Evolutionary conservation across 345 rosid species (phyloP).

Genomic region (Cochlearia excelsa): DNA sequence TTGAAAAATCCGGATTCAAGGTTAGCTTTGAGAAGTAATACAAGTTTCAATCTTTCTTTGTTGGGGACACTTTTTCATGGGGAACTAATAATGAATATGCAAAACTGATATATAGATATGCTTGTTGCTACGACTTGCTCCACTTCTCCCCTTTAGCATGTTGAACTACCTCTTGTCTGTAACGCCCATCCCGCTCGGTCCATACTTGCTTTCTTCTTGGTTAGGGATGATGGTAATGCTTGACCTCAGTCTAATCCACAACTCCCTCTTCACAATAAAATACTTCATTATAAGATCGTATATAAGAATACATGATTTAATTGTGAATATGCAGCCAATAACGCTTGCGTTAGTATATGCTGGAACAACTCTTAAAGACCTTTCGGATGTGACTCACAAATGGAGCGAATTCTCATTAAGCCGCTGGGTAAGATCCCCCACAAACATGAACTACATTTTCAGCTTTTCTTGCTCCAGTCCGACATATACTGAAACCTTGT

Average conservation of each 20-base stretch:
- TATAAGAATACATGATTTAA: slow-evolving; percentile 18
- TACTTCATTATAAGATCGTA: not conserved
- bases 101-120: slow-evolving; percentile 59
- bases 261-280: not conserved
- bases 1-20: slow-evolving; percentile 88
- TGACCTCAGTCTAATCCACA: slow-evolving; percentile 3
- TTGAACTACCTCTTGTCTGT: slow-evolving; percentile 94
- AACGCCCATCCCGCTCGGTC: slow-evolving; percentile 74
- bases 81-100: slow-evolving; percentile 20
- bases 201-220: slow-evolving; percentile 96
- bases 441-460: not conserved
- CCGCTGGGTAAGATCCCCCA: slow-evolving; percentile 68
- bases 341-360: slow-evolving; percentile 82
- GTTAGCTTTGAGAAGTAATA: slow-evolving; percentile 38
- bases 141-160: slow-evolving; percentile 89
- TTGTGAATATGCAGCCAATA: slow-evolving; percentile 66
- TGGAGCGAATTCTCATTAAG: slow-evolving; percentile 84
- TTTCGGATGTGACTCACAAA: slow-evolving; percentile 97
- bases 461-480: not conserved
- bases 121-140: slow-evolving; percentile 95
- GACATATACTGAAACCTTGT: slow-evolving; percentile 12
- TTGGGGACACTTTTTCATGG: not conserved
- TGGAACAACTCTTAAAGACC: slow-evolving; percentile 96
- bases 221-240: slow-evolving; percentile 98
- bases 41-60: not conserved